Percentiles rank a stretch among this genome's conserved stretches.
phyloP scores from a whole-genome alignment of 495 filamentous ascomycete species.

The Neurospora sp. region DNA sequence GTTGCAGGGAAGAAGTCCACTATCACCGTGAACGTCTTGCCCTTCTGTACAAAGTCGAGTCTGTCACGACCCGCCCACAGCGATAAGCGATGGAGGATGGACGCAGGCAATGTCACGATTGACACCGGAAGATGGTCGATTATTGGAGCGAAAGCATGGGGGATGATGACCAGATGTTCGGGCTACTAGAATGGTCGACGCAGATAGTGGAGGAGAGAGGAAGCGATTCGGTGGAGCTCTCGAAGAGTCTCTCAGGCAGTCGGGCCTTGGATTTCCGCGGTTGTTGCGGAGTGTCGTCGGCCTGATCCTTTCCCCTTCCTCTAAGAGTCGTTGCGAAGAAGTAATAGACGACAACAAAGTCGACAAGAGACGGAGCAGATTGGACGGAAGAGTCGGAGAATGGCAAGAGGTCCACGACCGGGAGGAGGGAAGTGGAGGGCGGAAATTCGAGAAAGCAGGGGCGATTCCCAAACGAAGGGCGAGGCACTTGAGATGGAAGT shows the following conservation, averaged over 20 bases:
- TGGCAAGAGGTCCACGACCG: slow-evolving; percentile 6
- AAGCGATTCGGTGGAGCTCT: not conserved
- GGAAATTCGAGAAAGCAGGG: slow-evolving; percentile 20
- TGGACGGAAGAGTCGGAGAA: slow-evolving; percentile 1
- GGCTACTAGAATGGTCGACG: not conserved
- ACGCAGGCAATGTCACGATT: slow-evolving; percentile 20
- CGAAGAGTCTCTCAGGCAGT: not conserved
- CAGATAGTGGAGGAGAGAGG: not conserved
- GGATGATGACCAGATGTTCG: slow-evolving; percentile 5
- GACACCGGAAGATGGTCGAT: slow-evolving; percentile 19
- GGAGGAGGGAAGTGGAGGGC: not conserved
- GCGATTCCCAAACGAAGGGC: slow-evolving; percentile 11
- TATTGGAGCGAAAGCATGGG: slow-evolving; percentile 22
- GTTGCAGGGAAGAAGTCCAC: slow-evolving; percentile 35
- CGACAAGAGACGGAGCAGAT: not conserved
- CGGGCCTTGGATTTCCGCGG: not conserved
- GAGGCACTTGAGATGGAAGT: not conserved
- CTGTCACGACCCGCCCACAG: slow-evolving; percentile 14
- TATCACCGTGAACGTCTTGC: slow-evolving; percentile 37
- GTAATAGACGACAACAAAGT: not conserved
- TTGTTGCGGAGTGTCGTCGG: not conserved
- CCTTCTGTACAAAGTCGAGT: slow-evolving; percentile 14
- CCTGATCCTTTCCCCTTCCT: not conserved
- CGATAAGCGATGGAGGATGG: slow-evolving; percentile 8
- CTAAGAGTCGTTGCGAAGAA: not conserved